These are phyloP conservation scores for Penicillium sumatraense DNA, from an alignment of 2,329 filamentous ascomycete species.

Conservation along the genomic window DNA sequence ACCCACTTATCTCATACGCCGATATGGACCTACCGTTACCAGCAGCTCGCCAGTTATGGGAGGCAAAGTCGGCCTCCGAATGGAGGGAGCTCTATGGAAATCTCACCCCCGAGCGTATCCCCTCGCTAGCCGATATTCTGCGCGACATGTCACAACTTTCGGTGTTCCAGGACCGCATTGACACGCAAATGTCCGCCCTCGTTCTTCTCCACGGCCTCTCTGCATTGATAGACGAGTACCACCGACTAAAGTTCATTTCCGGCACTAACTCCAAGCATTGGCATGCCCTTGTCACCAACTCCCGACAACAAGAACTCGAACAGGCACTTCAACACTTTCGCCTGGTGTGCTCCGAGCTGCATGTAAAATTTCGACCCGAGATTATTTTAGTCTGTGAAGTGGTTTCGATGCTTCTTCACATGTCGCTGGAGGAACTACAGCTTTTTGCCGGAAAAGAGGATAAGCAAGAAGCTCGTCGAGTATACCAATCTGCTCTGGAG, in stretches of 20 bases:
- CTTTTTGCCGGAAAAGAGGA: constrained; percentile 51
- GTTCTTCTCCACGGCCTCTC: constrained; percentile 70
- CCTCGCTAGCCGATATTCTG: constrained; percentile 53
- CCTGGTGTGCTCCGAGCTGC: constrained; percentile 35
- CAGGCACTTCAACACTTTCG: constrained; percentile 60
- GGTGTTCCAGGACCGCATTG: constrained; percentile 56
- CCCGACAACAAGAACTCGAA: constrained; percentile 66
- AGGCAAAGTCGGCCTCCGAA: constrained; percentile 63
- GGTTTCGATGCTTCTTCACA: constrained; percentile 43
- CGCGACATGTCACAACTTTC: constrained; percentile 60
- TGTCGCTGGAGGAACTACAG: constrained; percentile 50
- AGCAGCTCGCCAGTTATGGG: constrained; percentile 66
- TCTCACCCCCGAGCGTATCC: constrained; percentile 39
- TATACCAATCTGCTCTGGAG: constrained; percentile 38
- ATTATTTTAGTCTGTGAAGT: constrained; percentile 40
- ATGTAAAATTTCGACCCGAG: constrained; percentile 24
- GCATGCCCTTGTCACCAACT: constrained; percentile 53
- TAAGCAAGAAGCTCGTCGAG: constrained; percentile 42
- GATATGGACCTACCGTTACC: constrained; percentile 71
- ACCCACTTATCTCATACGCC: constrained; percentile 69
- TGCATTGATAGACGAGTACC: constrained; percentile 69
- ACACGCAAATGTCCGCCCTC: constrained; percentile 61
- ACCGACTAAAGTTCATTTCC: constrained; percentile 55
- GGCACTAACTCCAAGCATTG: constrained; percentile 45
- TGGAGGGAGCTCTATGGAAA: constrained; percentile 67